A percentile compares a stretch with the other conserved stretches of the same genome.
phyloP scores from a whole-genome alignment of 2,329 filamentous ascomycete species.

The Simplicillium aogashimaense region DNA sequence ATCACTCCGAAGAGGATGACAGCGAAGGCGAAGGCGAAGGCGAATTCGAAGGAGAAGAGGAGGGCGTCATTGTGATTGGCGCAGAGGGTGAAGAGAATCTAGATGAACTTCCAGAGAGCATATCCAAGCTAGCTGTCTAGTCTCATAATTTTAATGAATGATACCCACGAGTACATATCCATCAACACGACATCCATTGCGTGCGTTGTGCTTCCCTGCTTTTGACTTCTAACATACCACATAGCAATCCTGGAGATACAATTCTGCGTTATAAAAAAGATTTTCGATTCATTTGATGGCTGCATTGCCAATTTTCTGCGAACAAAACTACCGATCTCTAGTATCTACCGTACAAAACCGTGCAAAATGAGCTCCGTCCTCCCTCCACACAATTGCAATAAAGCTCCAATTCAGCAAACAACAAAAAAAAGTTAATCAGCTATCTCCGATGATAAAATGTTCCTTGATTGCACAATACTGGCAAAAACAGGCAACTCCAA shows the following conservation, averaged over 20 bases:
- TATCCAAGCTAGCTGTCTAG: constrained; percentile 14
- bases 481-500: constrained; percentile 5
- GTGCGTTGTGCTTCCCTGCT: too few relatives aligned
- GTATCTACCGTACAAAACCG: constrained; percentile 30
- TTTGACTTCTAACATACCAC: too few relatives aligned
- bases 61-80: constrained; percentile 12
- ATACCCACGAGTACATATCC: constrained; percentile 12
- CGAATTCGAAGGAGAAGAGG: constrained; percentile 11
- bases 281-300: constrained; percentile 3
- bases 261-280: not conserved
- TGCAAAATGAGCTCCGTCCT: constrained; percentile 3
- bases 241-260: too few relatives aligned
- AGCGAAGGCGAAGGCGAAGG: constrained; percentile 17
- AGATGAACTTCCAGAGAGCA: constrained; percentile 13
- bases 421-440: constrained; percentile 14
- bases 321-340: constrained; percentile 11
- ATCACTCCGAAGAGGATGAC: constrained; percentile 14
- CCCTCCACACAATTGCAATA: constrained; percentile 17
- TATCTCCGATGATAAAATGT: constrained; percentile 26
- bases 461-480: constrained; percentile 19
- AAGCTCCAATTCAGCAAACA: constrained; percentile 17
- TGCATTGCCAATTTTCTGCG: constrained; percentile 10
- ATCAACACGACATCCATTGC: too few relatives aligned
- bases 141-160: constrained; percentile 5
- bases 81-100: constrained; percentile 8